These are phyloP conservation scores for Botrytis hyacinthi DNA, from an alignment of 2,329 filamentous ascomycete genomes.

Conservation along the genomic window DNA sequence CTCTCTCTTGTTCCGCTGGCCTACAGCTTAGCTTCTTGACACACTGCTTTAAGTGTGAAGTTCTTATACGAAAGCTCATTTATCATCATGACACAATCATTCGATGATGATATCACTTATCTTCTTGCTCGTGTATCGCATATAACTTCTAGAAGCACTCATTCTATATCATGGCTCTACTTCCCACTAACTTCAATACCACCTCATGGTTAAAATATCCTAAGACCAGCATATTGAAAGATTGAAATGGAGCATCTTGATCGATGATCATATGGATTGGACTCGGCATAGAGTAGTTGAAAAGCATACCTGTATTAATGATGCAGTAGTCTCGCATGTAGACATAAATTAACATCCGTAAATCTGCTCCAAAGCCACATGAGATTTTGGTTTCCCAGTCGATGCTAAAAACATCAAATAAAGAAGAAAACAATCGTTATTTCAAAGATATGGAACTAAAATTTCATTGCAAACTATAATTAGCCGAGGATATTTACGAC, in stretches of 20 bases:
- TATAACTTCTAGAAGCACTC: background rate
- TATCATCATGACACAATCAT: background rate
- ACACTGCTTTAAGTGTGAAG: background rate
- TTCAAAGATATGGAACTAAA: background rate
- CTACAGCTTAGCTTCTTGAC: background rate
- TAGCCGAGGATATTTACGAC: background rate
- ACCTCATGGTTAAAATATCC: background rate
- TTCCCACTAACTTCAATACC: background rate
- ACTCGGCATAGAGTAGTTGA: too few species aligned
- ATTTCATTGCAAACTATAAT: background rate
- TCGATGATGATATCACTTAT: background rate
- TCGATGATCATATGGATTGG: too few species aligned
- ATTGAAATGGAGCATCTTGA: too few species aligned
- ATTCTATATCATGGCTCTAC: background rate
- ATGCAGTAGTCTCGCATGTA: too few species aligned
- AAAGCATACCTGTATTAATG: too few species aligned
- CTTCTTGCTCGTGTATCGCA: background rate
- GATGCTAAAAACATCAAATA: too few species aligned
- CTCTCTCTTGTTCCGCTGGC: background rate
- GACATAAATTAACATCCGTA: too few species aligned
- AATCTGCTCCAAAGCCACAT: too few species aligned
- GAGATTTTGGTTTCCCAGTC: too few species aligned
- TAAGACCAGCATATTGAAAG: background rate
- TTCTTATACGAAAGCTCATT: background rate
- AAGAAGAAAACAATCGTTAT: too few species aligned